These are phyloP conservation scores for Aspergillus ochraceus DNA, from an alignment of 2,329 filamentous ascomycete species.

Conservation along the genomic window DNA sequence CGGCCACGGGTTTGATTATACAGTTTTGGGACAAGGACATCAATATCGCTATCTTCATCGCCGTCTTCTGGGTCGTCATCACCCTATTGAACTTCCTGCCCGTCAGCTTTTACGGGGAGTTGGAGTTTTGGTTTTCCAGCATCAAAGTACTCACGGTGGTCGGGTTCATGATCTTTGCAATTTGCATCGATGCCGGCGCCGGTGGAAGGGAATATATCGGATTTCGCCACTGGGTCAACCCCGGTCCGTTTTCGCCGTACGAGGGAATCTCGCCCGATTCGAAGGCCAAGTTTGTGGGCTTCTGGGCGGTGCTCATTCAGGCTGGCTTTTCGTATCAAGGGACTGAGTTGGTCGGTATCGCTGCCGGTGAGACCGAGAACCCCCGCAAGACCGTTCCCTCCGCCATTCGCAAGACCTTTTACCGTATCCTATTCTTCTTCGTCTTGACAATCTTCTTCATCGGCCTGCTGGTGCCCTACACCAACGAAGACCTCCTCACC, in stretches of 20 bases:
- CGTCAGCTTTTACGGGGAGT: slow-evolving; percentile 70
- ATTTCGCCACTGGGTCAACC: slow-evolving; percentile 68
- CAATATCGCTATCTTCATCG: slow-evolving; percentile 70
- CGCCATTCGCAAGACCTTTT: slow-evolving; percentile 74
- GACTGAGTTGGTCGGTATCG: slow-evolving; percentile 73
- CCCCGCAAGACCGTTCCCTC: slow-evolving; percentile 70
- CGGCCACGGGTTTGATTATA: slow-evolving; percentile 71
- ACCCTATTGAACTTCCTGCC: slow-evolving; percentile 69
- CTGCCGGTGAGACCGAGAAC: slow-evolving; percentile 74
- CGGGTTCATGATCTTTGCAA: slow-evolving; percentile 74
- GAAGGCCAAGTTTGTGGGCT: slow-evolving; percentile 62
- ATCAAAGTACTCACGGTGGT: slow-evolving; percentile 76
- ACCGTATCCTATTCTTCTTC: slow-evolving; percentile 66
- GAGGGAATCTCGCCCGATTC: slow-evolving; percentile 19
- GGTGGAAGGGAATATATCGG: slow-evolving; percentile 69
- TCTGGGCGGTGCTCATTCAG: slow-evolving; percentile 53
- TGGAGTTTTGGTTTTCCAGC: slow-evolving; percentile 75
- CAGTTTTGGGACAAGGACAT: slow-evolving; percentile 68
- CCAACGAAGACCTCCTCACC: slow-evolving; percentile 55
- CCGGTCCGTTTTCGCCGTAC: slow-evolving; percentile 67
- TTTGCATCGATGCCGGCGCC: slow-evolving; percentile 72
- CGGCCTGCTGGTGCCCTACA: slow-evolving; percentile 66
- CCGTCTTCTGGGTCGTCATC: slow-evolving; percentile 71
- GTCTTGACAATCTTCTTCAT: slow-evolving; percentile 59
- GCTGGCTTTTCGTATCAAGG: slow-evolving; percentile 52